Evolutionary conservation across 2,329 filamentous ascomycete genomes (phyloP).

Genomic region (Cladophialophora psammophila): DNA sequence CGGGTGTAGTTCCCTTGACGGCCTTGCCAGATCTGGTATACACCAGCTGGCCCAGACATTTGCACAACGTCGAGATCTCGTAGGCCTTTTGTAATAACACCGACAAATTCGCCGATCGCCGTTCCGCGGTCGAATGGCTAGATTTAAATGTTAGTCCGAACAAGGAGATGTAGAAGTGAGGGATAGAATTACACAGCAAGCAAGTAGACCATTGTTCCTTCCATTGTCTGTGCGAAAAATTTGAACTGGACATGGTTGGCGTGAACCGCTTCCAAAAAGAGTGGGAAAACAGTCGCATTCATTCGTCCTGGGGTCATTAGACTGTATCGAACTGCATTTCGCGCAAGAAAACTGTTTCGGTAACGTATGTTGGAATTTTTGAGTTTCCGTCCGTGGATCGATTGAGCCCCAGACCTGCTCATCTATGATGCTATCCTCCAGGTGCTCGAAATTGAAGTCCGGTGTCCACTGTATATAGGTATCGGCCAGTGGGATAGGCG

Average conservation of each 20-base stretch:
- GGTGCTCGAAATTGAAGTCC: slow-evolving; percentile 57
- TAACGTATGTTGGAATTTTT: slow-evolving; percentile 1
- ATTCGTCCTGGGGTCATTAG: slow-evolving; percentile 58
- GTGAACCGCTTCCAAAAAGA: slow-evolving; percentile 56
- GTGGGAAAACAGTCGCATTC: slow-evolving; percentile 62
- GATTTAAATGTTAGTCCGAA: slow-evolving; percentile 54
- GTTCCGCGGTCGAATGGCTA: slow-evolving; percentile 58
- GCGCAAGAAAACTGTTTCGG: slow-evolving; percentile 5
- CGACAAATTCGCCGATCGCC: slow-evolving; percentile 64
- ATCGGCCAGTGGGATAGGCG: slow-evolving; percentile 54
- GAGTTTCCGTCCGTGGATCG: slow-evolving; percentile 19
- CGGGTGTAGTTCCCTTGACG: slow-evolving; percentile 64
- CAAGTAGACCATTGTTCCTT: slow-evolving; percentile 61
- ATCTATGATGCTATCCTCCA: slow-evolving; percentile 40
- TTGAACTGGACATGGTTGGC: slow-evolving; percentile 56
- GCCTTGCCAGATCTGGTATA: slow-evolving; percentile 67
- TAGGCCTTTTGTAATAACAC: slow-evolving; percentile 61
- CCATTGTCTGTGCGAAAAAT: slow-evolving; percentile 61
- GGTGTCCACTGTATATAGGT: slow-evolving; percentile 59
- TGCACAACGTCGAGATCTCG: slow-evolving; percentile 64
- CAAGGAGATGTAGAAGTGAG: slow-evolving; percentile 56
- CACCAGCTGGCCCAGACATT: slow-evolving; percentile 12
- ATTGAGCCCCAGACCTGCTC: slow-evolving; percentile 12
- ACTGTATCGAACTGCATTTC: slow-evolving; percentile 47
- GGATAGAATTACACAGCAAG: slow-evolving; percentile 51